A percentile compares a stretch with the other conserved stretches of the same genome.
Conservation (phyloP, 257 asterid genomes). For the Fraxinus quadrangulata region DNA sequence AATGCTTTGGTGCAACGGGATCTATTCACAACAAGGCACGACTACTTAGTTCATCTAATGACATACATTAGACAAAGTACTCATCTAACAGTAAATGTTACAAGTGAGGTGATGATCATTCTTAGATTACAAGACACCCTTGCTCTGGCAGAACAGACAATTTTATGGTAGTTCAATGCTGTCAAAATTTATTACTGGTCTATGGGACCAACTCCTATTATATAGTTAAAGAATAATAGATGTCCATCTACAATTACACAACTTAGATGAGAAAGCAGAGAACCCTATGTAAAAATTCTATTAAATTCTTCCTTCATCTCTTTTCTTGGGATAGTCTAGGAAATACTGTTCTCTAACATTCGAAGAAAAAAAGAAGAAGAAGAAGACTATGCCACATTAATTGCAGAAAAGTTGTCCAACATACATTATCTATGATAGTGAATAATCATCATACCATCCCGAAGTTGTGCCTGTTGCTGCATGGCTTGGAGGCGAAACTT, state of each 20-base stretch:
- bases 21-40: neutral
- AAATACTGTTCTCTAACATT: neutral
- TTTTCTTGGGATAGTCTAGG: neutral
- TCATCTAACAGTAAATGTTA: neutral
- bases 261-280: neutral
- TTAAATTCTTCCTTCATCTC: neutral
- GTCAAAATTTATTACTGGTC: neutral
- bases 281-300: neutral
- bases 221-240: neutral
- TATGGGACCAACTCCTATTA: neutral
- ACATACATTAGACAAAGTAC: neutral
- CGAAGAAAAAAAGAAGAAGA: neutral
- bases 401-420: neutral
- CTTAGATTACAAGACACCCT: neutral
- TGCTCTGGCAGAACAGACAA: neutral
- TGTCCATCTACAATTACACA: neutral
- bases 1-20: neutral
- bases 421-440: neutral
- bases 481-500: constrained; percentile 67
- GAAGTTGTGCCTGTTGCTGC: constrained; percentile 77
- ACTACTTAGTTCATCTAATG: neutral
- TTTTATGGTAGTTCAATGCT: neutral
- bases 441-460: constrained; percentile 47
- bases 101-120: neutral
- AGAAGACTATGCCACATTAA: neutral